Conservation (phyloP, 176 grass and related monocot species). For the Canna indica region DNA sequence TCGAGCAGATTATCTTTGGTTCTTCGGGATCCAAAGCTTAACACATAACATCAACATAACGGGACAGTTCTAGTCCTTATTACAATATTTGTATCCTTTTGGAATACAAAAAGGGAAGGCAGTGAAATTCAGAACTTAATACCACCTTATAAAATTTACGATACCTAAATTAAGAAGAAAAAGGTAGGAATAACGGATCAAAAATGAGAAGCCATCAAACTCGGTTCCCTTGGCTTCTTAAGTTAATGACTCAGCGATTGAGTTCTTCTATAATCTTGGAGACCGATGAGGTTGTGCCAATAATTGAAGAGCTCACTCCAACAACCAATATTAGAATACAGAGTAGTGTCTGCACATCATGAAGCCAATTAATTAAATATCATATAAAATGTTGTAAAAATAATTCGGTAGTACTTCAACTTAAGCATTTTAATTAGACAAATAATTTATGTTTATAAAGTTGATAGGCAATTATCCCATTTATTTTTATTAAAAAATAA, state of each 20-base stretch:
- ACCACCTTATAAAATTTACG: too few species aligned
- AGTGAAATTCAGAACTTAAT: too few species aligned
- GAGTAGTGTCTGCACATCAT: conserved; percentile 21
- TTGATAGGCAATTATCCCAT: too few species aligned
- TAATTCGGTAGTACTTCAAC: neutral
- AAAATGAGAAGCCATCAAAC: neutral
- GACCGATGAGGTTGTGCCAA: conserved; percentile 49
- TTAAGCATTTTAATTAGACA: neutral
- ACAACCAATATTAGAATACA: conserved; percentile 45
- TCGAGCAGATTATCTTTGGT: too few species aligned
- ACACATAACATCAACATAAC: too few species aligned
- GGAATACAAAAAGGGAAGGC: too few species aligned
- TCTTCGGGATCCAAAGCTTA: too few species aligned
- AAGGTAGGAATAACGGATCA: neutral
- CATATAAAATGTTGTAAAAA: neutral
- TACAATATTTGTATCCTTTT: too few species aligned
- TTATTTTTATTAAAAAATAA: too few species aligned
- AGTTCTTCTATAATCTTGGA: conserved; percentile 27
- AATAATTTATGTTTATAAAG: neutral
- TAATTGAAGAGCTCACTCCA: conserved; percentile 30
- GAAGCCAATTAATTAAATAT: neutral
- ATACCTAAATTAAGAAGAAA: neutral
- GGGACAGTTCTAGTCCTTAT: too few species aligned
- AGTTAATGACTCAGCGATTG: neutral
- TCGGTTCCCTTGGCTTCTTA: neutral